Base-by-base conservation (phyloP, 768 basidiomycete genomes). In the Leucocoprinus sp. region DNA sequence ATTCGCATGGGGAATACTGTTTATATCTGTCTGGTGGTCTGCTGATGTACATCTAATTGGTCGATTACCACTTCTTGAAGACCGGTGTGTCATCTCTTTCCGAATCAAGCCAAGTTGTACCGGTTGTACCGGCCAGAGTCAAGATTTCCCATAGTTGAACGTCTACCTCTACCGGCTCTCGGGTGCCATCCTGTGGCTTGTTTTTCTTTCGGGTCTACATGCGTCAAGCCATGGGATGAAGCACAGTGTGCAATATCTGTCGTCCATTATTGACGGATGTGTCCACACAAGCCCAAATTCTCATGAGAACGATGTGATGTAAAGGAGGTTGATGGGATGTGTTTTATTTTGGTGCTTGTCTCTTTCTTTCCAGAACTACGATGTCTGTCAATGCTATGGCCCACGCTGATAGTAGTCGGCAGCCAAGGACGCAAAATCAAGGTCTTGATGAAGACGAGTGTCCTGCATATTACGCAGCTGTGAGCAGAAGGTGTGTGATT, bases 401-500 rank as follows among this genome's bases (percentile, higher is more conserved):
- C 26, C 37, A 43, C 15, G 46, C 37, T 15, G 24, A 19, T 18
- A 34, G 50, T 11, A 38, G 38, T 15, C n/a, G 21, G 4, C 37
- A 33, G 11, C 42, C 42, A 6, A 33, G 29, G 22, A 6, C 19
- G 3, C n/a, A 33, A 12, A 40, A 6, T 12, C 41, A 54, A 49
- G 19, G 45, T 6, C 52, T 51, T 5, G 54, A 55, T 24, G 68
- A 69, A 21, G 63, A 64, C 37, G 60, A 55, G 11, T 70, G 68
- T 51, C 70, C 70, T 1, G 62, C 66, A 41, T 72, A 72, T 43
- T 62, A 68, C 26, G 55, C 56, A 8, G 63, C 63, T 12, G 61
- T 68, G 29, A 63, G 58, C 54, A 63, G 65, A 55, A 67, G 68
- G 71, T 69, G 51, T 47, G 60, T 48, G 27, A n/a, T 17, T 12